A percentile compares a stretch with the other conserved stretches of the same genome.
These are phyloP conservation scores for Arthrocladium fulminans DNA, from an alignment of 2,329 filamentous ascomycete genomes.

Conservation along the genomic window DNA sequence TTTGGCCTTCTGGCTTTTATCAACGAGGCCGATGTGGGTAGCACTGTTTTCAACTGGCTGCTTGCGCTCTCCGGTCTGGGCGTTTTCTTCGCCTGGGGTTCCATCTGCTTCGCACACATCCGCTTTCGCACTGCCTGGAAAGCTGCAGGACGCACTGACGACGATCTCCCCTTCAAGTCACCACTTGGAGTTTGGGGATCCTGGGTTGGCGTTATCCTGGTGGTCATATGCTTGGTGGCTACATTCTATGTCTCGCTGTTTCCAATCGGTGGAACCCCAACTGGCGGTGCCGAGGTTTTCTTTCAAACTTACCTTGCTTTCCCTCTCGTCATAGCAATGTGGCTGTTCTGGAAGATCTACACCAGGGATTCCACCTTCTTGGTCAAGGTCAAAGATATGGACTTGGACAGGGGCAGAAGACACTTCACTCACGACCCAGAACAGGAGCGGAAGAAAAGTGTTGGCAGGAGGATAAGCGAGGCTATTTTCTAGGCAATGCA, in stretches of 20 bases:
- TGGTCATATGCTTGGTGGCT: conserved; percentile 60
- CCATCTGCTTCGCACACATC: conserved; percentile 51
- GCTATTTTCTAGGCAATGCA: conserved; percentile 17
- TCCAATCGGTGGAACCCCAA: conserved; percentile 49
- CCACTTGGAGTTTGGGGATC: conserved; percentile 73
- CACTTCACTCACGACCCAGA: conserved; percentile 36
- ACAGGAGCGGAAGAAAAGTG: conserved; percentile 11
- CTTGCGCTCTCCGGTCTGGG: conserved; percentile 65
- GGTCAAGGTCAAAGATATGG: conserved; percentile 15
- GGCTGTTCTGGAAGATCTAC: conserved; percentile 32
- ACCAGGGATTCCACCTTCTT: conserved; percentile 15
- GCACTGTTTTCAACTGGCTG: conserved; percentile 68
- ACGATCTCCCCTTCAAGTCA: conserved; percentile 71
- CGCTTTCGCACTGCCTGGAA: conserved; percentile 80
- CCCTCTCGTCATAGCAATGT: conserved; percentile 36
- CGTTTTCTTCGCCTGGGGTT: conserved; percentile 62
- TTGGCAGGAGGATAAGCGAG: conserved; percentile 11
- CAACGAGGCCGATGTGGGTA: conserved; percentile 40
- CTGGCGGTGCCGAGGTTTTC: conserved; percentile 58
- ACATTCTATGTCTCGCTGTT: conserved; percentile 85
- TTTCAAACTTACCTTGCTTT: conserved; percentile 55
- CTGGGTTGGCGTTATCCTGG: conserved; percentile 64
- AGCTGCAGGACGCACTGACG: conserved; percentile 56
- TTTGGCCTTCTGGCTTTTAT: conserved; percentile 73
- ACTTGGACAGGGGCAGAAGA: conserved; percentile 67